Conservation (phyloP, 306 rosid genomes). For the Prunus persica region Prunus_persica_NCBIv2 NC_034012.1:10879501-10880000, state of each 20-base stretch:
- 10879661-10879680: too few species aligned
- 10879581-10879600: too few species aligned
- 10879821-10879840: constrained; percentile 36
- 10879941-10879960: constrained; percentile 39
- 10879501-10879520: too few species aligned
- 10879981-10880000: constrained; percentile 35
- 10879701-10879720: not conserved
- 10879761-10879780: not conserved
- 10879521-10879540: too few species aligned
- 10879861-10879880: constrained; percentile 28
- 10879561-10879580: fast-evolving
- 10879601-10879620: not conserved
- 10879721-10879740: not conserved
- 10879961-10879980: constrained; percentile 43
- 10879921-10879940: constrained; percentile 32
- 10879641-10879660: too few species aligned
- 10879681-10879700: too few species aligned
- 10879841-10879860: constrained; percentile 9
- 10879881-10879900: constrained; percentile 33
- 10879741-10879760: not conserved
- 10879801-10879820: constrained; percentile 38
- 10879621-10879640: not conserved
- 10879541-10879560: too few species aligned
- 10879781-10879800: too few species aligned
- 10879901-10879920: constrained; percentile 27